Evolutionary conservation across 1,284 basidiomycete species (phyloP).

Genomic region (Vanrija sp.): DNA sequence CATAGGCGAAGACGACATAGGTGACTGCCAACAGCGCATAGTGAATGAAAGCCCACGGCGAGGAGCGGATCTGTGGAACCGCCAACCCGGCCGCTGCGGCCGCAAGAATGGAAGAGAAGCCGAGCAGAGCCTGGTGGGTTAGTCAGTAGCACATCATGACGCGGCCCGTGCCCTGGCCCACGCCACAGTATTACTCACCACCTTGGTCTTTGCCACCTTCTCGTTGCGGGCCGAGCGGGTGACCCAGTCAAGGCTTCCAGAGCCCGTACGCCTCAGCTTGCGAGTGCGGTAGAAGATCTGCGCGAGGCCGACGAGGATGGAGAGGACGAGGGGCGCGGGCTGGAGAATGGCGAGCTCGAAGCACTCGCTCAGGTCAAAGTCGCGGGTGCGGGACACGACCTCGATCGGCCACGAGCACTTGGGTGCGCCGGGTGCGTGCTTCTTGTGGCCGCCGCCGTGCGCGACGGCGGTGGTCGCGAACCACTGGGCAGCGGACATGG

Average conservation of each 20-base stretch:
- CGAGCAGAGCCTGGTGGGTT: conserved; percentile 48
- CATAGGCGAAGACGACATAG: conserved; percentile 32
- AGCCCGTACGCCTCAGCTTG: conserved; percentile 22
- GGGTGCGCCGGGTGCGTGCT: conserved; percentile 3
- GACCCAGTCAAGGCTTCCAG: conserved; percentile 14
- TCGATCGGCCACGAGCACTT: conserved; percentile 35
- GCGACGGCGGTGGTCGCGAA: conserved; percentile 4
- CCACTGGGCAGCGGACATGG: conserved; percentile 14
- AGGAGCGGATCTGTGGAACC: conserved; percentile 53
- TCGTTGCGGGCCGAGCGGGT: conserved; percentile 48
- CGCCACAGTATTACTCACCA: conserved; percentile 59
- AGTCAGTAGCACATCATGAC: background rate
- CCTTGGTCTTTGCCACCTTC: conserved; percentile 58
- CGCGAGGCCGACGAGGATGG: conserved; percentile 53
- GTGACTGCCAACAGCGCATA: conserved; percentile 27
- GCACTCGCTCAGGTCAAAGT: conserved; percentile 78
- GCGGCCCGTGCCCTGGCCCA: conserved; percentile 39
- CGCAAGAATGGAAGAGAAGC: conserved; percentile 49
- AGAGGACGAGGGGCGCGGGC: conserved; percentile 54
- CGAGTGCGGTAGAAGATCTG: conserved; percentile 47
- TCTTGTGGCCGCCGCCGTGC: background rate
- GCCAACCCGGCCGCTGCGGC: conserved; percentile 58
- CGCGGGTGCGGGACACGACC: conserved; percentile 55
- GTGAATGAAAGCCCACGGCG: conserved; percentile 21
- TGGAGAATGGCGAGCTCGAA: conserved; percentile 72